Base-by-base conservation (phyloP, 768 basidiomycete genomes). In the Tulasnella sp. region DNA sequence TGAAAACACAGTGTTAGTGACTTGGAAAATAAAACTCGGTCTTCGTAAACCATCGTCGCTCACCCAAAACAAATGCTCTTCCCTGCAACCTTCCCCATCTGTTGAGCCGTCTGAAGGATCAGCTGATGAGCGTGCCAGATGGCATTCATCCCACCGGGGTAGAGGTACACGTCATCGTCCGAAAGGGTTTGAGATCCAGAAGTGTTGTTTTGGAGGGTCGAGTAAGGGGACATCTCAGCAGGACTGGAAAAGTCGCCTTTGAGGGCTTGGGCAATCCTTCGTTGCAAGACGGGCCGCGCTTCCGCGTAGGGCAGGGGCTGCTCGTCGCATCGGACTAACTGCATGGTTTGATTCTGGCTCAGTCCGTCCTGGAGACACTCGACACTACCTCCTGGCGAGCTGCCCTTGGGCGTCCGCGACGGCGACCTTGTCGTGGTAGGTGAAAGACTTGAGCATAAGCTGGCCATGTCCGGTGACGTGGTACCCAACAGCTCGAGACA, bases 11-110 rank as follows among this genome's bases (percentile, higher is more conserved):
- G 57, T 26, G 57, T 61, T 7, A 26, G n/a, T 29, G n/a, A 40
- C 15, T 51, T 32, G 57, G 13, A 32, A 16, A n/a, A 48, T 15
- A 35, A 35, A 35, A 35, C 5, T 35, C 35, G 35, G 46, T 48
- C 35, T 48, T 32, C 26, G 35, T 57, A 7, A 39, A 40, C 3
- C 39, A 26, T 13, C 67, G 96, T 61, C 81, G 84, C 91, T 80
- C 82, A 97, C 96, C 97, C 97, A 81, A 97, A 98, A 82, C 95
- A 97, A 44, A 96, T 89, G 81, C 94, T 96, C 86, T 96, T 98
- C 11, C 90, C 91, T 10, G 83, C 81, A 51, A 89, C 88, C n/a
- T 26, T 26, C 7, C 61, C 57, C 23, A 0, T 39, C 40, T 71
- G 44, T 10, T 18, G 39, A 86, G 85, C 2, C 86, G 29, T 87